Base-by-base conservation (phyloP, 2,329 filamentous ascomycete species). In the Aspergillus brunneoviolaceus region DNA sequence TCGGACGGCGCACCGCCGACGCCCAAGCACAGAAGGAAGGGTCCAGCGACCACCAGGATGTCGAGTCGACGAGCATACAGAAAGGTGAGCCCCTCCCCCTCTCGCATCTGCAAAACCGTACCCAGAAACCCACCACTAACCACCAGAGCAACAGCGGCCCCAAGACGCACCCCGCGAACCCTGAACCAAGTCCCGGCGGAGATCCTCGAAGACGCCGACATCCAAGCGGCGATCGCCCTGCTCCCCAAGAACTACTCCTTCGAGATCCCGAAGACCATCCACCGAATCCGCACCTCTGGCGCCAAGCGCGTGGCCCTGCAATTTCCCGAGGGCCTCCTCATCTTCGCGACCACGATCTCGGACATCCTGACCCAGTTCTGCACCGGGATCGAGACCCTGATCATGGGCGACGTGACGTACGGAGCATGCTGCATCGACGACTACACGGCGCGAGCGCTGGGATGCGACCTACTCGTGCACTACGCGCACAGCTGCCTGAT, bases 351-450 rank as follows among this genome's bases (percentile, higher is more conserved):
- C 27, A 99, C 95, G 39, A 94, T 99, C 67, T 96, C 95, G 3
- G 95, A 99, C 74, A 98, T 99, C 69, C 82, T 99, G 51, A 91
- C 90, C 0, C 90, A 93, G 72, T 99, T 99, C 80, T 99, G 95
- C 72, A 89, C 92, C 0, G 92, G 90, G 1, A 89, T 90, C 47
- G 91, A 96, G 74, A 98, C 94, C 2, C 82, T 98, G 57, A 99
- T 99, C 75, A 99, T 99, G 95, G 95, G 95, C 62, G 95, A 99
- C 74, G 95, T 99, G 49, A 99, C 95, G 1, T 99, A 99, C 75
- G 95, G 95, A 64, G 95, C 95, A 23, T 99, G 95, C 81, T 99
- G 95, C 73, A 97, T 99, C 69, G 95, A 99, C 74, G 95, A 99
- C 78, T 99, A 96, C 78, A 99, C 95, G 0, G 96, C 95, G 1